Evolutionary conservation across 495 filamentous ascomycete species (phyloP).

Genomic region (Talaromyces wortmannii): DNA sequence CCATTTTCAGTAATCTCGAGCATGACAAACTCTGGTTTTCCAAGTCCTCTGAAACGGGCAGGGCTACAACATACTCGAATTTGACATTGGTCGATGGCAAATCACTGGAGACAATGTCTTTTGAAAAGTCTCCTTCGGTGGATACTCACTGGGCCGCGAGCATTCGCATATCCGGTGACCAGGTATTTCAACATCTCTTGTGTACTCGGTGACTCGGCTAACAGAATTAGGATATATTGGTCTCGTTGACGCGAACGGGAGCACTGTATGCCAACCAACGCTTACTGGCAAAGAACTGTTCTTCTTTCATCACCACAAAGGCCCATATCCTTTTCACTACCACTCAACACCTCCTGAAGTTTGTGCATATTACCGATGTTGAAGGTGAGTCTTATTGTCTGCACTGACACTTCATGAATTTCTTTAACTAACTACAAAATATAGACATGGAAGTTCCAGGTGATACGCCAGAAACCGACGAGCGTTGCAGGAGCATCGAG

Average conservation of each 20-base stretch:
- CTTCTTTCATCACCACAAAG: conserved; percentile 79
- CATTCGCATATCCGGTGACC: conserved; percentile 29
- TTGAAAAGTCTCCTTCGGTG: conserved; percentile 23
- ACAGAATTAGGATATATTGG: conserved; percentile 26
- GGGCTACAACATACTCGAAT: conserved; percentile 23
- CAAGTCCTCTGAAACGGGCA: conserved; percentile 16
- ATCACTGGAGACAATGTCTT: conserved; percentile 14
- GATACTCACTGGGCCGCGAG: conserved; percentile 35
- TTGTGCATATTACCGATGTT: conserved; percentile 69
- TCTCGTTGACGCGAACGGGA: conserved; percentile 61
- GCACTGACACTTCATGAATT: too few species aligned
- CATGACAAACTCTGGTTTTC: conserved; percentile 38
- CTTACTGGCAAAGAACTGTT: conserved; percentile 74
- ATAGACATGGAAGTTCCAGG: conserved; percentile 71
- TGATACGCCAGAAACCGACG: conserved; percentile 87
- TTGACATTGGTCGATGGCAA: conserved; percentile 13
- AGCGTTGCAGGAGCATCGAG: conserved; percentile 88
- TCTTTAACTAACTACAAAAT: conserved; percentile 10
- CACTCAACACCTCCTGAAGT: conserved; percentile 84
- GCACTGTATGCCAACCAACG: conserved; percentile 71
- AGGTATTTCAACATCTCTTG: conserved; percentile 15
- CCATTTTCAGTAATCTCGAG: conserved; percentile 29
- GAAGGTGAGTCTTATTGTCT: conserved; percentile 41
- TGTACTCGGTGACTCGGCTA: conserved; percentile 4
- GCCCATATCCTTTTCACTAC: conserved; percentile 87